Evolutionary conservation across 768 basidiomycete genomes (phyloP), one percentile per base, ranked within the genome.

Genomic region (Phanerodontia chrysosporium): DNA sequence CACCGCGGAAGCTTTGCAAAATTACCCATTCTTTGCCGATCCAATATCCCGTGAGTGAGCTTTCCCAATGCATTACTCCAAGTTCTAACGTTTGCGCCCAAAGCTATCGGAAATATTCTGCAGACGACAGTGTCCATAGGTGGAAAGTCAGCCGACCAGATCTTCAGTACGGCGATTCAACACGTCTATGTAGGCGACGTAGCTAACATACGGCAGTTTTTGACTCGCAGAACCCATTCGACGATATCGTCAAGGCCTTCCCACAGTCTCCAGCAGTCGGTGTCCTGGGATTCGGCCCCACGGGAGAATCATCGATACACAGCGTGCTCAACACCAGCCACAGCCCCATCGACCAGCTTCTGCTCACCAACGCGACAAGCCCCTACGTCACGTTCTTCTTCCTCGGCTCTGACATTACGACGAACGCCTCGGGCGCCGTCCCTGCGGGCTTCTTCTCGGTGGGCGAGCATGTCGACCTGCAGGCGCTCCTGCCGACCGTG

Each of bases 401-500:
- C 39, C 21, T 57, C n/a, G 59, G 59, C 9, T 32, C 46, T n/a
- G 45, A 55, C 24, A 21, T 32, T 3, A 18, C 39, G 10, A n/a
- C 29, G 14, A 24, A 51, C 14, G 6, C 22, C 22, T 42, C 14
- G 25, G 45, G n/a, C 51, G 24, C 56, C 22, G 24, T 13, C 10
- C 55, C 59, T 44, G 52, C 44, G 5, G 61, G 61, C n/a, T 56
- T 62, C 36, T 55, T 62, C 36, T 29, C 58, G 10, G 49, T 58
- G 5, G 61, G 61, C 21, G 29, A 42, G 28, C 28, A 39, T 3
- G 48, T 59, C 9, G 27, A 48, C 21, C 52, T 62, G 22, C 25
- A 27, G 4, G 29, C 52, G 4, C 16, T 62, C 42, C 53, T 58
- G 13, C 36, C 39, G 7, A 35, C 25, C 24, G 24, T 30, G 1